Base-by-base conservation (phyloP, 495 filamentous ascomycete genomes). In the Cercophora newfieldiana region DNA sequence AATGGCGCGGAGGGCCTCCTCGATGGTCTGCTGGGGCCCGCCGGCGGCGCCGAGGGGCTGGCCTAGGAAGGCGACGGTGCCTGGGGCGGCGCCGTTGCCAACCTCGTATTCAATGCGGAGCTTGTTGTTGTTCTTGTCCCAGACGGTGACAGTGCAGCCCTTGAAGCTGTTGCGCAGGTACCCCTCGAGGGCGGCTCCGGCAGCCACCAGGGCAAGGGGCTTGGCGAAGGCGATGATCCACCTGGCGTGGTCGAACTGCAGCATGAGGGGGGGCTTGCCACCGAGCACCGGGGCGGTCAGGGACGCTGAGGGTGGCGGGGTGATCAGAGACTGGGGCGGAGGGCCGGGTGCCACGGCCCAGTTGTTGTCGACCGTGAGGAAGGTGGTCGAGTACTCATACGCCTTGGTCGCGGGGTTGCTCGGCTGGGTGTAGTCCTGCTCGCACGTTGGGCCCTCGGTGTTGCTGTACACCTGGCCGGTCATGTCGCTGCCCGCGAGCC, bases 401-500 rank as follows among this genome's bases (percentile, higher is more conserved):
- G 8, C 51, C 2, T 28, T 18, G 8, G n/a, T 26, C 3, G 7
- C 22, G 51, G 51, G 51, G 24, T 55, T 26, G 51, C 51, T 55
- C 3, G 51, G 51, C 18, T 22, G 24, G 51, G 3, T 55, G 22
- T 24, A 55, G 22, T 55, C 22, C 51, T 16, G 18, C 3, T 22
- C 5, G 24, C 10, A 24, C 3, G 51, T 24, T 3, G 18, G 8
- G 19, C 10, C 2, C 19, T 22, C 10, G 51, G 51, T 55, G 14
- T 14, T 55, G 51, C 51, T 55, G 51, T 44, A 37, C 29, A 60
- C 57, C 33, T 60, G 57, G 31, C 57, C 57, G 3, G 19, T 8
- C 7, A 6, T n/a, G 57, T 44, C n/a, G 30, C 24, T 16, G 21
- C 6, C 29, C 33, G 37, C 4, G 30, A 60, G 33, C 57, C 57